These are phyloP conservation scores for Lactifluus hygrophoroides DNA, from an alignment of 768 basidiomycete species.

Conservation along the genomic window DNA sequence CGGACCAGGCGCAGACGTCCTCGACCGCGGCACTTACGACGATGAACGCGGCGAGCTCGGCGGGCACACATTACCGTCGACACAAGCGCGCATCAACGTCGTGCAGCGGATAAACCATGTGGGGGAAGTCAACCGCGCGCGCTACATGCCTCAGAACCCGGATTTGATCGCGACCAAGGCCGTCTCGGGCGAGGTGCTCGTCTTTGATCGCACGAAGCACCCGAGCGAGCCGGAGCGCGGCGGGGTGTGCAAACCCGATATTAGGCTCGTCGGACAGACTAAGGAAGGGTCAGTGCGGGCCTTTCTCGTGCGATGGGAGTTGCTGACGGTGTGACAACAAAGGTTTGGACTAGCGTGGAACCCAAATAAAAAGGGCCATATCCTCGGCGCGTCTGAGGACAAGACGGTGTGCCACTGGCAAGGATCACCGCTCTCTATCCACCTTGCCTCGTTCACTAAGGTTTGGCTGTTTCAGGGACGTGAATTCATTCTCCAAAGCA, in stretches of 20 bases:
- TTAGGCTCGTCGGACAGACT: slow-evolving; percentile 80
- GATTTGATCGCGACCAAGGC: slow-evolving; percentile 95
- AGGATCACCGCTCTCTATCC: neutral
- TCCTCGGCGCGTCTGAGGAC: slow-evolving; percentile 91
- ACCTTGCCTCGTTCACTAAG: slow-evolving; percentile 1
- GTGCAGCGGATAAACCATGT: slow-evolving; percentile 92
- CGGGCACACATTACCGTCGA: slow-evolving; percentile 68
- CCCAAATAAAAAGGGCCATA: slow-evolving; percentile 69
- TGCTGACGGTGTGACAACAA: neutral
- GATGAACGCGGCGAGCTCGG: slow-evolving; percentile 93
- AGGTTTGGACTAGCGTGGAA: slow-evolving; percentile 96
- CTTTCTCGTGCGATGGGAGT: neutral
- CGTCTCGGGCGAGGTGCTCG: slow-evolving; percentile 77
- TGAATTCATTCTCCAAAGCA: slow-evolving; percentile 77
- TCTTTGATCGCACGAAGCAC: slow-evolving; percentile 98
- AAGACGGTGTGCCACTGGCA: slow-evolving; percentile 94
- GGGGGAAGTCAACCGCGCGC: slow-evolving; percentile 93
- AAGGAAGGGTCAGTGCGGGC: slow-evolving; percentile 68
- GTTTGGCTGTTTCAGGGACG: slow-evolving; percentile 54
- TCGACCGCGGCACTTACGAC: slow-evolving; percentile 76
- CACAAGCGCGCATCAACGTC: slow-evolving; percentile 80
- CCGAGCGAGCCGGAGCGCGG: slow-evolving; percentile 84
- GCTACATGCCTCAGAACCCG: slow-evolving; percentile 99
- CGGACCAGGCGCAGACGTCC: slow-evolving; percentile 61
- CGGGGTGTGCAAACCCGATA: slow-evolving; percentile 83